phyloP scores from a whole-genome alignment of 208 protist species.

The Lotmaria passim region DNA sequence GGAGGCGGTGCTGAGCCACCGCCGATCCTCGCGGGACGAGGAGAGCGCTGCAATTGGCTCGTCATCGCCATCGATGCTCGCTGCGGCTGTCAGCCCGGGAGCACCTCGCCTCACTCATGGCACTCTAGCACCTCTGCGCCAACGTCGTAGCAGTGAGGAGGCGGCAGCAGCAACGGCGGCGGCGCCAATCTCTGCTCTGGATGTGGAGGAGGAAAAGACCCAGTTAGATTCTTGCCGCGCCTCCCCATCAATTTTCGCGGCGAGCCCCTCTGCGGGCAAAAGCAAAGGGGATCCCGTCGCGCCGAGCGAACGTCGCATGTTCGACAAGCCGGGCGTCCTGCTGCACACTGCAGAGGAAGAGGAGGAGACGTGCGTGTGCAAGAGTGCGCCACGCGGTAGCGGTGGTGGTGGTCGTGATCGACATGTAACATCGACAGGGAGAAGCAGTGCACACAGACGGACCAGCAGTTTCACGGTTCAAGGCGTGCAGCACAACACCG shows the following conservation, averaged over 20 bases:
- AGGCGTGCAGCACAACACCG: background rate
- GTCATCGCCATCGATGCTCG: background rate
- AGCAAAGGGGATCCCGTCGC: background rate
- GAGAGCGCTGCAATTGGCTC: constrained; percentile 1
- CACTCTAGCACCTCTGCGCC: constrained; percentile 4
- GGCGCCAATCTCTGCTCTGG: too few species aligned
- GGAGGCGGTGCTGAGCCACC: background rate
- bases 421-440: too few species aligned
- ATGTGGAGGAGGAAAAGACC: constrained; percentile 4
- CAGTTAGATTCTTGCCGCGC: background rate
- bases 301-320: background rate
- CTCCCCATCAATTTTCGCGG: constrained; percentile 1
- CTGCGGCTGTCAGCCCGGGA: too few species aligned
- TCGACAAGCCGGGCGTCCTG: background rate
- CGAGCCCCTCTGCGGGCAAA: background rate
- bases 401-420: too few species aligned
- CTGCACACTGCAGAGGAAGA: background rate
- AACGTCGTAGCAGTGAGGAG: constrained; percentile 3
- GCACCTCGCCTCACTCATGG: too few species aligned
- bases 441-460: constrained; percentile 4
- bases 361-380: constrained; percentile 1
- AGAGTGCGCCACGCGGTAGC: constrained; percentile 9
- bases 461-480: constrained; percentile 7
- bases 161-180: background rate
- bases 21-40: constrained; percentile 7